Base-by-base conservation (phyloP, 2,329 filamentous ascomycete genomes). In the Beauveria sp. region DNA sequence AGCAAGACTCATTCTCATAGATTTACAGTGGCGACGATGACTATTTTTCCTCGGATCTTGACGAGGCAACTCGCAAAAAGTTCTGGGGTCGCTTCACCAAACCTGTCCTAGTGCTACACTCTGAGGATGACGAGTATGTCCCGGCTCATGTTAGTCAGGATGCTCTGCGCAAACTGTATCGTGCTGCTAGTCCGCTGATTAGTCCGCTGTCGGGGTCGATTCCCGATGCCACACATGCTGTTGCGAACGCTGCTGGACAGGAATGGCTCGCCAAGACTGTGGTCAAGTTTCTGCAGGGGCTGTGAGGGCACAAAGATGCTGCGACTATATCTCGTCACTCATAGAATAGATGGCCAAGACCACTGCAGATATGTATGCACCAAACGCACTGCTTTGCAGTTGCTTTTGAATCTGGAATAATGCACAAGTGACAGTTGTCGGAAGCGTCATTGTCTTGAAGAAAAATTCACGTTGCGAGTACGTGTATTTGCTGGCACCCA, bases 11-110 rank as follows among this genome's bases (percentile, higher is more conserved):
- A 3, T 42, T 14, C 48, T 59, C 34, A 61, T 54, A 20, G 12
- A 24, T 18, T 22, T 53, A 8, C 52, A 84, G 85, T 5, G 89
- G 88, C 10, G 88, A 90, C 63, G 93, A 97, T 71, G 93, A 96
- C 71, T 91, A 89, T 70, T 96, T 96, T 75, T 93, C 89, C n/a
- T 87, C 85, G 3, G 89, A 95, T 70, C 75, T 95, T n/a, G 73
- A 77, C 0, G 75, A 80, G 38, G 78, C 83, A 38, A 77, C 79
- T 20, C 76, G 92, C 7, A 69, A 73, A 26, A 71, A 71, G 16
- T 88, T 87, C n/a, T 96, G 93, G 81, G 82, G 86, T 3, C 76
- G 75, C 55, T 76, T 91, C 61, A 75, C 77, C 49, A 80, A 83
- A 58, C 83, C 85, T 1, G 73, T 91, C 1, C 75, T 89, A 65